phyloP scores from a whole-genome alignment of 2,329 filamentous ascomycete species.

The Chaetothyriales sp. region DNA sequence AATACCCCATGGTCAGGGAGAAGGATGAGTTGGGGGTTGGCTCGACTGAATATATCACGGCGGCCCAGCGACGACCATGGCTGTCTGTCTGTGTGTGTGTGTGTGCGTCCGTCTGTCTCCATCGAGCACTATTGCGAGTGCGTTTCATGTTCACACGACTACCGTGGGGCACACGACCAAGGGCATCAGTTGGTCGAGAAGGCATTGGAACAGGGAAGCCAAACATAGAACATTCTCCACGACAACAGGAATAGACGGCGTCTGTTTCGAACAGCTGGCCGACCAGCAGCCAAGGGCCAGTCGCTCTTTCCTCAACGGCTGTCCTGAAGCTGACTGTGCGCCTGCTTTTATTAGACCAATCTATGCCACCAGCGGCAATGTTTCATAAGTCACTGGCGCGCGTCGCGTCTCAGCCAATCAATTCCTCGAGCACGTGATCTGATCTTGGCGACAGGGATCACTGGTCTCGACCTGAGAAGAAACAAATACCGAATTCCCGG shows the following conservation, averaged over 20 bases:
- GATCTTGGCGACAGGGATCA: neutral
- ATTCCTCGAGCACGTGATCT: neutral
- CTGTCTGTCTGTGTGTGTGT: no score
- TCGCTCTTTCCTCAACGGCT: neutral
- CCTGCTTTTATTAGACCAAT: neutral
- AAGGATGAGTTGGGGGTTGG: neutral
- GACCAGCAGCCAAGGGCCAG: neutral
- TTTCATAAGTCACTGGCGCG: neutral
- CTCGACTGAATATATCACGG: neutral
- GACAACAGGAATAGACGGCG: neutral
- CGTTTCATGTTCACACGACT: neutral
- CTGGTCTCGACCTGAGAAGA: no score
- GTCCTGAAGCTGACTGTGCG: neutral
- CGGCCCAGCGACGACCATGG: neutral
- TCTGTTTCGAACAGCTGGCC: neutral
- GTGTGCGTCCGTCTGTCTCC: no score
- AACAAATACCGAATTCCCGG: no score
- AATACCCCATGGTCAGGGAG: neutral
- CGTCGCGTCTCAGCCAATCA: neutral
- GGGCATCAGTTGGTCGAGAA: neutral
- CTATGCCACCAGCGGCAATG: neutral
- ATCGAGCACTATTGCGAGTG: neutral
- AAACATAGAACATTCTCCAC: neutral
- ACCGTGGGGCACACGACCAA: neutral
- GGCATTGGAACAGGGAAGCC: neutral